Conservation (phyloP, 2,329 filamentous ascomycete species). For the Claviceps capensis region DNA sequence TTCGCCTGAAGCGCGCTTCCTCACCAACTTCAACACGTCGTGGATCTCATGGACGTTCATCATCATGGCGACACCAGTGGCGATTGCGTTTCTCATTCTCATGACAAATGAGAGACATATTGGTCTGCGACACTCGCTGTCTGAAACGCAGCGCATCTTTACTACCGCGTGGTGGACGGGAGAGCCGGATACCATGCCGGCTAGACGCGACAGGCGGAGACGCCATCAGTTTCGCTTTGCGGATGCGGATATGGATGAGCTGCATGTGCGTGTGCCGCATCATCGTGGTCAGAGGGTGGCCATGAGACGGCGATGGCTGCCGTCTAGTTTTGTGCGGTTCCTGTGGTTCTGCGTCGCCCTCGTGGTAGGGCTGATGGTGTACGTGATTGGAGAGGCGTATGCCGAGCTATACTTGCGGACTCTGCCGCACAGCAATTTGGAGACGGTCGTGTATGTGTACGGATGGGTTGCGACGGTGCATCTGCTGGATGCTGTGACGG, state of each 20-base stretch:
- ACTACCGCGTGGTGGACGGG: slow-evolving; percentile 53
- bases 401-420: slow-evolving; percentile 56
- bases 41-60: slow-evolving; percentile 60
- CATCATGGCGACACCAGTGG: slow-evolving; percentile 56
- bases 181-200: slow-evolving; percentile 33
- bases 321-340: slow-evolving; percentile 54
- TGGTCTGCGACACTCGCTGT: slow-evolving; percentile 44
- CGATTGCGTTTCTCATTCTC: slow-evolving; percentile 50
- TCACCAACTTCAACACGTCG: slow-evolving; percentile 49
- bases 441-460: slow-evolving; percentile 57
- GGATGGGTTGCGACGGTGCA: slow-evolving; percentile 56
- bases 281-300: slow-evolving; percentile 21
- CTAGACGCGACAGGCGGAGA: slow-evolving; percentile 21
- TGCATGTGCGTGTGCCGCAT: slow-evolving; percentile 13
- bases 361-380: slow-evolving; percentile 48
- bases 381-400: slow-evolving; percentile 55
- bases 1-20: slow-evolving; percentile 34
- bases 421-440: slow-evolving; percentile 49
- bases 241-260: slow-evolving; percentile 25
- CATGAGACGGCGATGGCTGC: slow-evolving; percentile 42
- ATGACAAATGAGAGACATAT: slow-evolving; percentile 51
- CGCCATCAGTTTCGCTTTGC: slow-evolving; percentile 15
- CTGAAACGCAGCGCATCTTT: slow-evolving; percentile 54
- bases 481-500: slow-evolving; percentile 48
- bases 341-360: slow-evolving; percentile 56